Conservation (phyloP, 2,329 filamentous ascomycete genomes). For the Knufia fluminis region DNA sequence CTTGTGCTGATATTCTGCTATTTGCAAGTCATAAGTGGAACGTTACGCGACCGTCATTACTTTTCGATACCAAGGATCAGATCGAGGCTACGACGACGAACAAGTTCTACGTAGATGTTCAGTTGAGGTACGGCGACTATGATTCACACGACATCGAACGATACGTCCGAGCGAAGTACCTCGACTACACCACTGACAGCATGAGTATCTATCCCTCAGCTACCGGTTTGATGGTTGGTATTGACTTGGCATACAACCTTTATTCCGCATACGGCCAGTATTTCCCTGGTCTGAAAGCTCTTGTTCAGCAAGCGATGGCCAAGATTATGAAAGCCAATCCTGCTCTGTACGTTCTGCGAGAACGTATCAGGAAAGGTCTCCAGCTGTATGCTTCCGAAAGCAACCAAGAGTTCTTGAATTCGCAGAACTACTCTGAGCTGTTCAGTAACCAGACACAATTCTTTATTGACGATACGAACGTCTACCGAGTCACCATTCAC, state of each 20-base stretch:
- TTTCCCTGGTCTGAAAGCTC: constrained; percentile 91
- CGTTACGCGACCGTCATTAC: constrained; percentile 80
- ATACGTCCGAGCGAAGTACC: constrained; percentile 93
- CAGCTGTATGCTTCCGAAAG: constrained; percentile 97
- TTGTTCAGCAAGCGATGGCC: constrained; percentile 96
- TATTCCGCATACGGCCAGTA: constrained; percentile 98
- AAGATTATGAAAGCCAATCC: constrained; percentile 99
- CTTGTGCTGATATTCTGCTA: constrained; percentile 90
- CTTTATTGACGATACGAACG: constrained; percentile 98
- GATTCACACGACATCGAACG: constrained; percentile 98
- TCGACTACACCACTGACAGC: constrained; percentile 97
- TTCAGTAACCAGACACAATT: constrained; percentile 99
- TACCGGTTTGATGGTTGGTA: constrained; percentile 93
- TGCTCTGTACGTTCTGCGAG: constrained; percentile 86
- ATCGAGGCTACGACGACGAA: constrained; percentile 92
- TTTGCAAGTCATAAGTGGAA: constrained; percentile 99
- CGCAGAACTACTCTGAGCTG: constrained; percentile 96
- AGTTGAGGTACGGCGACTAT: constrained; percentile 93
- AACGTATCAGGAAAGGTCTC: constrained; percentile 96
- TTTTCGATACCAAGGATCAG: constrained; percentile 93
- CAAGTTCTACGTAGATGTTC: constrained; percentile 99
- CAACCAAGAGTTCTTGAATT: constrained; percentile 98
- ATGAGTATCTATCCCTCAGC: constrained; percentile 98
- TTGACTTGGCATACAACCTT: constrained; percentile 94
- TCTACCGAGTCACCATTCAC: constrained; percentile 98